Evolutionary conservation across 768 basidiomycete genomes (phyloP), one percentile per base, ranked within the genome.

Genomic region (Infundibulicybe gibba): DNA sequence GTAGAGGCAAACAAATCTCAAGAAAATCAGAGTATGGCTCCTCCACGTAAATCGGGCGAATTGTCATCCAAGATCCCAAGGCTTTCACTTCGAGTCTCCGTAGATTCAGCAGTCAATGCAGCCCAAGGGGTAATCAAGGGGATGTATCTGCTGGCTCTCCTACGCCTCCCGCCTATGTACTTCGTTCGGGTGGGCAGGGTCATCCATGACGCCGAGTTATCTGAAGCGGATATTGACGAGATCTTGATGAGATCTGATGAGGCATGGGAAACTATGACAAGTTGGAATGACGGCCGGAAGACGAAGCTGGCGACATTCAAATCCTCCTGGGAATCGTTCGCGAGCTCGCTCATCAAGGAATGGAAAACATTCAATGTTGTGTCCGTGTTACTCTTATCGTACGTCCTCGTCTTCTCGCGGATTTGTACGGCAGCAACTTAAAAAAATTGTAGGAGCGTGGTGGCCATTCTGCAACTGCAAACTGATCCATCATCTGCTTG

Each of bases 281-380:
- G n/a, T 10, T 38, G 17, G 35, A 8, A 3, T 38, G 17, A 10
- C 10, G n/a, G 10, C n/a, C 35, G 14, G 6, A 3, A 3, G 14
- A n/a, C 10, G 10, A 16, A 13, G 2, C 1, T 41, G 3, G 19
- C 12, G 25, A 31, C 40, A 25, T 16, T 40, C 10, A 76, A 74
- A 52, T 53, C 58, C 6, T 75, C 80, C 2, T 90, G 87, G 87
- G 87, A 89, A 61, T 62, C 57, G 0, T 87, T 90, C 53, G 75
- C 88, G 10, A 82, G 85, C 45, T 80, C 83, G 1, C 66, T 89
- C n/a, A 49, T 74, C 51, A 72, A 78, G 20, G 86, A 88, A 54
- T 88, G 85, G 85, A 88, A 88, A 66, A 88, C 85, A 5, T 48
- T 75, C 35, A 89, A 89, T 54, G 70, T 89, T 15, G 79, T 90